Conservation (phyloP, 129 eudicot genomes). For the Tagetes erecta region DNA sequence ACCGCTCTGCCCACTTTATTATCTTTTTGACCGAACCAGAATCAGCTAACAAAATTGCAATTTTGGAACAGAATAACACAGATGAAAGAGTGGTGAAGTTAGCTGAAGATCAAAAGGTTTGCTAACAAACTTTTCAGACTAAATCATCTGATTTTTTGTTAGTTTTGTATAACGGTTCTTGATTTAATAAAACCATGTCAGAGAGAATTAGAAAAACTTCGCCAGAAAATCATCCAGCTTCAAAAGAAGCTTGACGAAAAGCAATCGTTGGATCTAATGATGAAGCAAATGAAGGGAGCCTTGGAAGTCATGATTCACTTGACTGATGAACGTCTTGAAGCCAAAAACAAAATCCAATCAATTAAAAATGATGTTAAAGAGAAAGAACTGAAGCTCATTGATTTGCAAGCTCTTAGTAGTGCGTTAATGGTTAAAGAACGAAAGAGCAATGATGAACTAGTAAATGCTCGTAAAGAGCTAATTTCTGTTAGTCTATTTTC, state of each 20-base stretch:
- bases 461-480: constrained; percentile 64
- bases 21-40: no score
- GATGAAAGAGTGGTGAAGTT: constrained; percentile 50
- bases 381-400: constrained; percentile 53
- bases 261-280: constrained; percentile 52
- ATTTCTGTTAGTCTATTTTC: constrained; percentile 45
- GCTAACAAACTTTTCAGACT: not conserved
- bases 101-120: constrained; percentile 27
- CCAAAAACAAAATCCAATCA: constrained; percentile 22
- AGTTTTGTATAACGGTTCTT: not conserved
- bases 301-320: constrained; percentile 51
- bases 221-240: constrained; percentile 45
- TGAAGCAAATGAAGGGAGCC: constrained; percentile 50
- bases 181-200: constrained; percentile 23
- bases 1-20: no score
- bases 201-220: constrained; percentile 57
- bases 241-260: constrained; percentile 58
- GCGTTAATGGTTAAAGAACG: constrained; percentile 50
- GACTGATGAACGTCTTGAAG: constrained; percentile 44
- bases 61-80: constrained; percentile 54
- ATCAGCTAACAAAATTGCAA: constrained; percentile 25
- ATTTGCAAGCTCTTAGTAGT: constrained; percentile 40
- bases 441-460: constrained; percentile 50
- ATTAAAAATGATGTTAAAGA: constrained; percentile 44
- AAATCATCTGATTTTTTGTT: constrained; percentile 10